These are phyloP conservation scores for Syzygium aqueum DNA, from an alignment of 345 rosid genomes.

Conservation along the genomic window DNA sequence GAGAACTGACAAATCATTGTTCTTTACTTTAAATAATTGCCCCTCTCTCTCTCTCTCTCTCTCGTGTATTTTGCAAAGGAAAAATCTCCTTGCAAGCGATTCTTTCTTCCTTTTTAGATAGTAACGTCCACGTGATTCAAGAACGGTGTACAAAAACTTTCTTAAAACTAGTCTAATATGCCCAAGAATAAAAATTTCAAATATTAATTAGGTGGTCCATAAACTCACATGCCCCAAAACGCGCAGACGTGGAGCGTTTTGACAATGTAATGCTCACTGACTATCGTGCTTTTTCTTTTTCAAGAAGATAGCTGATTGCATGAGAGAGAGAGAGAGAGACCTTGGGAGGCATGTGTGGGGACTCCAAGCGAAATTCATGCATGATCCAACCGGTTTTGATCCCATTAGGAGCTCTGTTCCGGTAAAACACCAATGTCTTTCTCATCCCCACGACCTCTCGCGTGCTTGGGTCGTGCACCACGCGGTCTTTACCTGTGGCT, in stretches of 20 bases:
- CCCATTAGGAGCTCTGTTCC: slow-evolving; percentile 95
- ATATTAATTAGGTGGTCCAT: background rate
- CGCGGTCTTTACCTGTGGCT: slow-evolving; percentile 97
- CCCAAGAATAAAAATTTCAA: background rate
- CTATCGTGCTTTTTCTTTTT: background rate
- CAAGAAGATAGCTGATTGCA: background rate
- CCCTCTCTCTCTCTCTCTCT: background rate
- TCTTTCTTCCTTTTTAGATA: background rate
- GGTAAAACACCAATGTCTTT: slow-evolving; percentile 97
- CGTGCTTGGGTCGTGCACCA: slow-evolving; percentile 62
- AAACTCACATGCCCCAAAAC: background rate
- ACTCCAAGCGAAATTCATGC: slow-evolving; percentile 92
- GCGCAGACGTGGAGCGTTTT: background rate
- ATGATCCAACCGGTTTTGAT: slow-evolving; percentile 94
- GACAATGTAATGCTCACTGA: background rate
- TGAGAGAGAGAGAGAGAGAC: slow-evolving; percentile 15
- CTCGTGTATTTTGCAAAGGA: background rate
- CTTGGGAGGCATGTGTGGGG: slow-evolving; percentile 96
- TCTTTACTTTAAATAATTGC: background rate
- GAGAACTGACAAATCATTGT: background rate
- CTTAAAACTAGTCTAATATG: background rate
- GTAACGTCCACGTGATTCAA: background rate
- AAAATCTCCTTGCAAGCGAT: background rate
- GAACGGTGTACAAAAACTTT: background rate
- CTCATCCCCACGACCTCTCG: slow-evolving; percentile 81